Base-by-base conservation (phyloP, 129 eudicot genomes). In the Lactuca sativa region DNA sequence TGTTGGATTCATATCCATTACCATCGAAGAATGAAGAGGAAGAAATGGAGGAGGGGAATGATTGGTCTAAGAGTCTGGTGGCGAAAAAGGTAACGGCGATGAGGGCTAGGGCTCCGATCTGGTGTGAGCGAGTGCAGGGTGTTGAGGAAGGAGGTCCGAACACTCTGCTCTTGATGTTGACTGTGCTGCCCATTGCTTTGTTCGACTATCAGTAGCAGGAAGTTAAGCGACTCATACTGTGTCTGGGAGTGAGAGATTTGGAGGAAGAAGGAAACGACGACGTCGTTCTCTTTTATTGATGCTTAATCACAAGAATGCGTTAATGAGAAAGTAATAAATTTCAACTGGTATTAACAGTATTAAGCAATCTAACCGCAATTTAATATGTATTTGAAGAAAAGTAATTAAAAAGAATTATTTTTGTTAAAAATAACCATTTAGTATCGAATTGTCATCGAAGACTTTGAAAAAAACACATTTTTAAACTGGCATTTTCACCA, bases 61-160 rank as follows among this genome's bases (percentile, higher is more conserved):
- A 76, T 36, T 71, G 86, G 70, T 86, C 86, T 37, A 89, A 61
- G 56, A 91, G 82, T 53, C 96, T 80, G 61, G 97, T 92, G 69
- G 86, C 56, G 81, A 92, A 86, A 89, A 92, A 92, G 53, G 98
- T 92, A 83, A 79, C 59, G 36, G 72, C 51, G 34, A 92, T 78
- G 2, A 86, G 74, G 6, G 77, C 88, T 54, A 88, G 84, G 74
- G 97, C 93, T 15, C 89, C 91, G 84, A 91, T 86, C 89, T 88
- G 93, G 87, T 91, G 87, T 12, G 83, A 56, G 71, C 97, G 93
- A 11, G 87, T 86, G 87, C 93, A 86, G 80, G 53, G 72, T 1
- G 82, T 49, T 73, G 67, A 33, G 63, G 78, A 64, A 56, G 76
- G 77, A 9, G 76, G 67, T n/a, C 66, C 61, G 72, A 76, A 71